These are phyloP conservation scores for Pontederia crassipes DNA, from an alignment of 176 grass and related monocot genomes.

Conservation along the genomic window DNA sequence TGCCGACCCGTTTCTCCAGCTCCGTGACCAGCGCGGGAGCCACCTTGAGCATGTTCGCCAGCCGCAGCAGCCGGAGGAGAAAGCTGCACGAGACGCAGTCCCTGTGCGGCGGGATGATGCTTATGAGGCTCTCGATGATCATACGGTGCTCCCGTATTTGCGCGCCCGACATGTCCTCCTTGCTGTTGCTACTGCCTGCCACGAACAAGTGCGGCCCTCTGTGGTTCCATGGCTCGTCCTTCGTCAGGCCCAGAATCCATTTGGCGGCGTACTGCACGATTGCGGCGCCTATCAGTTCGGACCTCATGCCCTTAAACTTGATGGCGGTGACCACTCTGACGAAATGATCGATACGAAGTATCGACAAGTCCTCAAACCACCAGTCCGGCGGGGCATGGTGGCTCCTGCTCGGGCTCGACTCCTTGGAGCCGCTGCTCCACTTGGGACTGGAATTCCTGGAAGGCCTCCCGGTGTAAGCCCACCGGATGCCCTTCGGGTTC, in stretches of 20 bases:
- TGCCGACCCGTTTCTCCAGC: conserved; percentile 90
- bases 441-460: conserved; percentile 31
- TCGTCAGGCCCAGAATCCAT: conserved; percentile 73
- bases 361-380: conserved; percentile 93
- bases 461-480: conserved; percentile 61
- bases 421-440: conserved; percentile 73
- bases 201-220: conserved; percentile 66
- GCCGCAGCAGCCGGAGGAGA: conserved; percentile 66
- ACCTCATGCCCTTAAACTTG: conserved; percentile 96
- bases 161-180: conserved; percentile 37
- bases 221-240: conserved; percentile 36
- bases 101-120: conserved; percentile 78
- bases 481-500: conserved; percentile 73
- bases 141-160: conserved; percentile 74
- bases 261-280: conserved; percentile 82
- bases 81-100: conserved; percentile 89
- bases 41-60: conserved; percentile 68
- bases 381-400: conserved; percentile 74
- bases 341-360: conserved; percentile 85
- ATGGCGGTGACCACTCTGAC: conserved; percentile 85
- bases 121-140: conserved; percentile 97
- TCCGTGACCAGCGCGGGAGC: conserved; percentile 86
- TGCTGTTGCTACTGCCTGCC: conserved; percentile 28
- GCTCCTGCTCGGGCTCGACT: conserved; percentile 54
- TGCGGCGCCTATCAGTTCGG: conserved; percentile 76